Conservation (phyloP, 192 early-diverging fungal genomes). For the Piromyces sp. region DNA sequence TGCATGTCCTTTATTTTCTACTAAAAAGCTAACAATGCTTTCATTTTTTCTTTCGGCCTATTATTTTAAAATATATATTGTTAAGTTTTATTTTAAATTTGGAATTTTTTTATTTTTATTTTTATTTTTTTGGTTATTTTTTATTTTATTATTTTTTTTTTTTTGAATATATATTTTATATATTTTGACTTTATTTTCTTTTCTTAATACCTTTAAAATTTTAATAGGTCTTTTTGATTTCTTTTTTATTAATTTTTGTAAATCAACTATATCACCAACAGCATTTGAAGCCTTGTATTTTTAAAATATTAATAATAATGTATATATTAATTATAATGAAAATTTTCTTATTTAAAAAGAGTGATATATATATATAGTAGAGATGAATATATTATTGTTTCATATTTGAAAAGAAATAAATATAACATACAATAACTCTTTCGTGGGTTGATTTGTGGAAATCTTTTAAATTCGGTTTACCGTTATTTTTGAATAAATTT, state of each 20-base stretch:
- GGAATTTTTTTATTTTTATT: no score
- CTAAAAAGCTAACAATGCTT: background rate
- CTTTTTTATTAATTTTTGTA: background rate
- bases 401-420: no score
- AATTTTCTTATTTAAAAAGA: no score
- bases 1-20: background rate
- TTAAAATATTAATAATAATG: background rate
- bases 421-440: background rate
- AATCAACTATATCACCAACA: background rate
- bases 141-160: no score
- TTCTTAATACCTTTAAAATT: background rate
- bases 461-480: background rate
- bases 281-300: background rate
- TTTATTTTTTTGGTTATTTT: background rate
- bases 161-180: no score
- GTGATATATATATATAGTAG: no score
- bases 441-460: background rate
- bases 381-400: no score
- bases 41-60: background rate
- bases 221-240: background rate
- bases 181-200: background rate
- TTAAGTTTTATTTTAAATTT: no score
- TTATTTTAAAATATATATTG: no score
- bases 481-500: background rate
- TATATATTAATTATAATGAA: no score